A percentile compares a stretch with the other conserved stretches of the same genome.
Evolutionary conservation across 2,329 filamentous ascomycete species (phyloP).

Genomic region (Penicillium sp.): DNA sequence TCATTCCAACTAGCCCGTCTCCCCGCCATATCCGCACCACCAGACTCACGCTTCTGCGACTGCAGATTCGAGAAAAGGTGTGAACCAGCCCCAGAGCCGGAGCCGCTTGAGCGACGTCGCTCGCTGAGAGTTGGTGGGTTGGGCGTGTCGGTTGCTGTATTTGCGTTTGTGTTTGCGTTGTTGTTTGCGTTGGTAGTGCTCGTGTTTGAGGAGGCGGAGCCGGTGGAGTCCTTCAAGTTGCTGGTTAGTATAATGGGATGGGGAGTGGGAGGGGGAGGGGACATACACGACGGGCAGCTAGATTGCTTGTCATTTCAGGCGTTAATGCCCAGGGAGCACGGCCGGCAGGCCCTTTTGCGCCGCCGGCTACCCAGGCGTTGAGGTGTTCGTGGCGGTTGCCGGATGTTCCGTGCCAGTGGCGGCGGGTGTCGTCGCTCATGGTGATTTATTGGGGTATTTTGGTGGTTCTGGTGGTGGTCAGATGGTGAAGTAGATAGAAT

Average conservation of each 20-base stretch:
- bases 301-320: conserved; percentile 15
- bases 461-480: not conserved
- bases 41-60: conserved; percentile 49
- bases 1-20: conserved; percentile 51
- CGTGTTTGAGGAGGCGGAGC: conserved; percentile 32
- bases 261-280: not conserved
- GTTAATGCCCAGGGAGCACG: conserved; percentile 29
- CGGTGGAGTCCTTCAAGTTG: conserved; percentile 29
- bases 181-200: conserved; percentile 16
- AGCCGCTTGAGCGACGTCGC: conserved; percentile 32
- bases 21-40: conserved; percentile 39
- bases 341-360: conserved; percentile 27
- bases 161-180: not conserved
- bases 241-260: not conserved
- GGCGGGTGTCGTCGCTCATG: conserved; percentile 32
- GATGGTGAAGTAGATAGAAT: not conserved
- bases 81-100: conserved; percentile 13
- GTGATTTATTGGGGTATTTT: conserved; percentile 1
- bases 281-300: conserved; percentile 33
- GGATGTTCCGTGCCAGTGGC: conserved; percentile 40
- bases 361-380: conserved; percentile 42
- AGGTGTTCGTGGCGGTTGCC: conserved; percentile 42
- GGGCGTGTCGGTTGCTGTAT: conserved; percentile 9
- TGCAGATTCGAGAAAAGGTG: conserved; percentile 41
- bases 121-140: conserved; percentile 24